Base-by-base conservation (phyloP, 768 basidiomycete genomes). In the Flagelloscypha sp. region DNA sequence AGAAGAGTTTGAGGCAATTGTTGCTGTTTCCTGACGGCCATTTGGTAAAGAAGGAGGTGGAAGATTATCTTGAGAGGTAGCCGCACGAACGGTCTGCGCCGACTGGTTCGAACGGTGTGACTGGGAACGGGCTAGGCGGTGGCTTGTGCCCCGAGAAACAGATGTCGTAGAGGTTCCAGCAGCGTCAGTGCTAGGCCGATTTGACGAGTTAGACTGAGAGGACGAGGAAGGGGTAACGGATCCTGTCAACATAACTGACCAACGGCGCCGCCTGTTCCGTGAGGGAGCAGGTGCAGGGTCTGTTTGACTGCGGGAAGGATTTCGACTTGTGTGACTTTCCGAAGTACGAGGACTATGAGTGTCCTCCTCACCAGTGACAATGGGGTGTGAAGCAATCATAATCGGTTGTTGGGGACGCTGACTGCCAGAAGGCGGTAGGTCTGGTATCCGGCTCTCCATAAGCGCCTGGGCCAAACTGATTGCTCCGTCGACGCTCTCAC, bases 371-470 rank as follows among this genome's bases (percentile, higher is more conserved):
- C 55, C 59, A 4, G 50, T 48, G 2, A 54, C 45, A 22, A 53
- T 48, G 1, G 64, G 52, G 48, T 59, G 57, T n/a, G 67, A 38
- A 11, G 66, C 55, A 18, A 87, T 58, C 15, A 86, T 48, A 24
- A 86, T 80, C 19, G 85, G 75, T 24, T 80, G 70, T 49, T 87
- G 84, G 7, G 75, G 65, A 33, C 59, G 76, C 35, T 62, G 61
- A 7, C 79, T 70, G 12, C 86, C 86, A 23, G 65, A 61, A 12
- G 85, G 85, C 11, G 86, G 83, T 10, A 84, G 50, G 23, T 79
- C 69, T 6, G 86, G 85, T 21, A 84, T 55, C 24, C 86, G 77
- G 45, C 85, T 87, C 61, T 90, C 86, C 35, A 83, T 49, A 13
- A 90, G 60, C 7, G 79, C 79, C 44, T 89, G 76, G 0, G 70